Conservation (phyloP, 73 alveolate genomes). For the Uronychia binucleata region DNA sequence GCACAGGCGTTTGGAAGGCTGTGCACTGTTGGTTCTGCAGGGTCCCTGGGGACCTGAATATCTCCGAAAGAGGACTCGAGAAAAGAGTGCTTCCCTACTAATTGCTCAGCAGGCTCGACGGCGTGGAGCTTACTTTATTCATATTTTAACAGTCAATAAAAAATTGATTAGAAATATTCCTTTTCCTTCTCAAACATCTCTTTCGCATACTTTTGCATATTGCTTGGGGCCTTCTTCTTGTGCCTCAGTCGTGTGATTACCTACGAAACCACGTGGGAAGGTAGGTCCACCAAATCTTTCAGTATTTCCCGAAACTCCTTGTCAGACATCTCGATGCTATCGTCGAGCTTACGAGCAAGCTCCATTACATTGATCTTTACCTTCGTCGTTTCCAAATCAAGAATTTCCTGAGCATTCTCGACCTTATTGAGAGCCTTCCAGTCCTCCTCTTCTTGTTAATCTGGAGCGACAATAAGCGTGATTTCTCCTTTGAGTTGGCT, state of each 20-base stretch:
- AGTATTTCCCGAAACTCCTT: constrained; percentile 21
- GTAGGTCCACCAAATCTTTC: neutral
- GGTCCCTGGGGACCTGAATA: neutral
- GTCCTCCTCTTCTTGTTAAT: constrained; percentile 14
- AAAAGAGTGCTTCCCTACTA: neutral
- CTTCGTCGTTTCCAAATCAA: constrained; percentile 18
- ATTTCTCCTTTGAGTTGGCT: constrained; percentile 75
- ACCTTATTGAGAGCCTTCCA: constrained; percentile 48
- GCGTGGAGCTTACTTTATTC: neutral
- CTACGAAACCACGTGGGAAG: neutral
- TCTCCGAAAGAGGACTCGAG: neutral
- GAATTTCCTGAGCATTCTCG: neutral
- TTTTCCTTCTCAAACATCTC: neutral
- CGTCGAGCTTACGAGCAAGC: constrained; percentile 19
- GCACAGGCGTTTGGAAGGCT: neutral
- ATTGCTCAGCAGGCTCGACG: neutral
- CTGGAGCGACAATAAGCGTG: constrained; percentile 79
- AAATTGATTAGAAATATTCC: neutral
- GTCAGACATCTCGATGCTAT: constrained; percentile 39
- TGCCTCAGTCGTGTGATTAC: neutral
- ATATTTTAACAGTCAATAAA: neutral
- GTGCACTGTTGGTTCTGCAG: neutral
- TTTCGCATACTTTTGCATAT: neutral
- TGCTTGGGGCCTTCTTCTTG: neutral
- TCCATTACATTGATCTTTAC: constrained; percentile 13